Conservation (phyloP, 345 rosid species). For the Citrus hindsii region DNA sequence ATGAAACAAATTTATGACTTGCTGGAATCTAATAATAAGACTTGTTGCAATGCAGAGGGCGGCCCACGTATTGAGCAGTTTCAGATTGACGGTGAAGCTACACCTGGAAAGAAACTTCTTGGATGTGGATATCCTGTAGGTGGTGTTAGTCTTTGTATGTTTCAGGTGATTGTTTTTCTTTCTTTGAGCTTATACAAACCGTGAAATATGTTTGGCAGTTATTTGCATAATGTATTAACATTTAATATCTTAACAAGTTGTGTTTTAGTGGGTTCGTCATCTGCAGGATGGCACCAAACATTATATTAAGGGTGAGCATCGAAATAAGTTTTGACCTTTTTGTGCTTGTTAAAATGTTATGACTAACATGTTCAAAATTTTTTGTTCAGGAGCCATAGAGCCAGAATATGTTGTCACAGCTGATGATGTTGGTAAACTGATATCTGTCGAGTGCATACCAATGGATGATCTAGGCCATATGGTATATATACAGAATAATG, state of each 20-base stretch:
- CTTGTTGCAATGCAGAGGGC: conserved; percentile 35
- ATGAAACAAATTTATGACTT: conserved; percentile 5
- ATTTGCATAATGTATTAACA: neutral
- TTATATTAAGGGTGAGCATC: conserved; percentile 72
- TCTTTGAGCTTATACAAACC: neutral
- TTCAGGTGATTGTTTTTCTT: conserved; percentile 56
- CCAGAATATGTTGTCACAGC: conserved; percentile 95
- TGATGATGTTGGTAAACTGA: conserved; percentile 90
- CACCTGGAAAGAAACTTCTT: conserved; percentile 83
- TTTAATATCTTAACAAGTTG: neutral
- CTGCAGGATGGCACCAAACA: conserved; percentile 88
- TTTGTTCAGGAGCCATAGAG: conserved; percentile 72
- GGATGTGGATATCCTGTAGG: conserved; percentile 87
- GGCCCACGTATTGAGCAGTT: conserved; percentile 87
- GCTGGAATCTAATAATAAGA: neutral
- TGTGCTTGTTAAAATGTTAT: neutral
- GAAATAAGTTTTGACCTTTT: neutral
- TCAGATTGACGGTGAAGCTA: conserved; percentile 82
- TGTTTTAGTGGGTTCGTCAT: conserved; percentile 67
- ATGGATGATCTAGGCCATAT: conserved; percentile 94
- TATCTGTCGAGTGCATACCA: conserved; percentile 96
- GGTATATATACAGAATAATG: conserved; percentile 34
- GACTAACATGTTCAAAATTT: neutral
- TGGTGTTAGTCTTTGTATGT: conserved; percentile 90
- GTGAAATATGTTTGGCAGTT: neutral